These are phyloP conservation scores for Rhazya stricta DNA, from an alignment of 257 asterid genomes.

Conservation along the genomic window DNA sequence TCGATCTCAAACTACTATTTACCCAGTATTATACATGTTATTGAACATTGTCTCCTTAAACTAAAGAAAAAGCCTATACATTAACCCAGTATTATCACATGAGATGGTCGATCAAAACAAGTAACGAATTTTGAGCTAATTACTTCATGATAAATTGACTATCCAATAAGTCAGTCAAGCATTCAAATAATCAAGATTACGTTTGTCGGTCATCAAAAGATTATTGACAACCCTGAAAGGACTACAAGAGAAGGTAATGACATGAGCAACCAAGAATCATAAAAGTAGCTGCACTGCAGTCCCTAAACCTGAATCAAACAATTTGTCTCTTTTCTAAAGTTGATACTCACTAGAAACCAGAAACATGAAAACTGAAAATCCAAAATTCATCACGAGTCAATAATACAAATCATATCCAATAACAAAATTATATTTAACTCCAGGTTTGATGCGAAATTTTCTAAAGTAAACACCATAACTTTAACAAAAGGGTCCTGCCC, in stretches of 20 bases:
- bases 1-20: too few species aligned
- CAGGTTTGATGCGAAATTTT: not conserved
- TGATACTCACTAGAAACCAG: not conserved
- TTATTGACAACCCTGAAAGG: too few species aligned
- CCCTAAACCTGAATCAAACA: not conserved
- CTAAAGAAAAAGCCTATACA: too few species aligned
- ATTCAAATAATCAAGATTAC: too few species aligned
- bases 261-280: too few species aligned
- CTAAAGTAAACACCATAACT: not conserved
- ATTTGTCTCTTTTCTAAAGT: not conserved
- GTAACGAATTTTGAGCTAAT: too few species aligned
- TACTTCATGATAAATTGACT: too few species aligned
- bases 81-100: too few species aligned
- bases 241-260: not conserved
- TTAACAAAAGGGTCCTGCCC: slow-evolving; percentile 8
- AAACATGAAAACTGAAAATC: not conserved
- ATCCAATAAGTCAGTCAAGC: too few species aligned
- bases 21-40: too few species aligned
- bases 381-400: not conserved
- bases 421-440: not conserved
- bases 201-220: not conserved
- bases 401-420: not conserved
- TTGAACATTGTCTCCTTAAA: too few species aligned
- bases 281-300: not conserved
- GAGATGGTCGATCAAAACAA: too few species aligned